These are phyloP conservation scores for Nymphaea thermarum DNA, from an alignment of 164 flowering plant genomes.

Conservation along the genomic window DNA sequence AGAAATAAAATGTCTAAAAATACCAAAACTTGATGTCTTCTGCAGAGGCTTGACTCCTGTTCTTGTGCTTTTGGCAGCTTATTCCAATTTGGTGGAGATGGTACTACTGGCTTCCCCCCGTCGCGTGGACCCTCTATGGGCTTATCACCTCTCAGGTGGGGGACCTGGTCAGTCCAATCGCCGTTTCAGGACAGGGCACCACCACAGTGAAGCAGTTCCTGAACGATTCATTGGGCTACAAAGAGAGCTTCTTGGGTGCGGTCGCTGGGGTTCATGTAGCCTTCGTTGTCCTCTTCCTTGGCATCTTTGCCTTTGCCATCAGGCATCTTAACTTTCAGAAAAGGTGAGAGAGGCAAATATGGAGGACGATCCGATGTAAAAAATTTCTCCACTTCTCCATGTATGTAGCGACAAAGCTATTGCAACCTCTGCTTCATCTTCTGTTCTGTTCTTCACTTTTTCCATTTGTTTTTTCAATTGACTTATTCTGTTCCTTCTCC, in stretches of 20 bases:
- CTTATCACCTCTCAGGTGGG: conserved; percentile 48
- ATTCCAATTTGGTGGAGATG: conserved; percentile 91
- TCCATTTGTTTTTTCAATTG: no score
- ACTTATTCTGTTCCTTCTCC: no score
- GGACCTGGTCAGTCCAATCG: conserved; percentile 11
- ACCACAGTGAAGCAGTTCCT: conserved; percentile 28
- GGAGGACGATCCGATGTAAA: neutral
- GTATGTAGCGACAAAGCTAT: no score
- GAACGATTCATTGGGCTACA: conserved; percentile 33
- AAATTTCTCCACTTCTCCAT: no score
- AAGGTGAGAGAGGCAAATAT: conserved; percentile 19
- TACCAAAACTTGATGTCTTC: no score
- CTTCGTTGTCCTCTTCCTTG: conserved; percentile 41
- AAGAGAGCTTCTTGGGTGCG: conserved; percentile 48
- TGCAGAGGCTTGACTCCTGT: no score
- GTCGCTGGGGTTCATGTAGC: conserved; percentile 49
- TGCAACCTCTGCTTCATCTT: no score
- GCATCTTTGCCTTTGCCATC: conserved; percentile 58
- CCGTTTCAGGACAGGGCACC: conserved; percentile 30
- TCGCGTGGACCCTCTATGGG: conserved; percentile 71
- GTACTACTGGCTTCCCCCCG: conserved; percentile 88
- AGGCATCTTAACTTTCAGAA: conserved; percentile 73
- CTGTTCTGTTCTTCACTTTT: no score
- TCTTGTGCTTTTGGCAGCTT: conserved; percentile 28
- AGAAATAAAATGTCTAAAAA: no score